Conservation (phyloP, 495 filamentous ascomycete genomes). For the Daldinia grandis region DNA sequence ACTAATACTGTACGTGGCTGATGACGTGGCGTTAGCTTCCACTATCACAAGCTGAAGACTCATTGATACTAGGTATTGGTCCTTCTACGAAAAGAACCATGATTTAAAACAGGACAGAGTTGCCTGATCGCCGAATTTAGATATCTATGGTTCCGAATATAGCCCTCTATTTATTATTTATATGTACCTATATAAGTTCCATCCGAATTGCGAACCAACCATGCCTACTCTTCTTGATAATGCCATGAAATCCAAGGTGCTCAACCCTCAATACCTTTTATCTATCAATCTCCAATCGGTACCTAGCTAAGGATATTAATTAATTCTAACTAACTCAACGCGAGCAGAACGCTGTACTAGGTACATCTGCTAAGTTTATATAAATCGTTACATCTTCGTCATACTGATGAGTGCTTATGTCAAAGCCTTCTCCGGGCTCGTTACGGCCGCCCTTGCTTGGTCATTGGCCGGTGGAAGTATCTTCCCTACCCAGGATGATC, state of each 20-base stretch:
- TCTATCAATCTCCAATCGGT: background rate
- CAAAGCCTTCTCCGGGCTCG: constrained; percentile 79
- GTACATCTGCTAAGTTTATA: constrained; percentile 26
- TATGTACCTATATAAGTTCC: constrained; percentile 7
- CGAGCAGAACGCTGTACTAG: constrained; percentile 43
- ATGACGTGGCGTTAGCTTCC: constrained; percentile 39
- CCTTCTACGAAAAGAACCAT: background rate
- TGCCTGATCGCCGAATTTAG: constrained; percentile 19
- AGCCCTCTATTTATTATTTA: background rate
- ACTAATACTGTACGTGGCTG: constrained; percentile 15
- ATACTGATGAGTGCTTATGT: constrained; percentile 45
- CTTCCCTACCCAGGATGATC: constrained; percentile 75
- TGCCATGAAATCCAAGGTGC: constrained; percentile 80
- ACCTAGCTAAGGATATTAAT: constrained; percentile 43
- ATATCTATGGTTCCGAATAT: constrained; percentile 24
- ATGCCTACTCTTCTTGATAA: constrained; percentile 82
- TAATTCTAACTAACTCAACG: constrained; percentile 4
- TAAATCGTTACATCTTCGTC: background rate
- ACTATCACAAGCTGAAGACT: background rate
- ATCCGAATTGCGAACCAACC: constrained; percentile 25
- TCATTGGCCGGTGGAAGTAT: constrained; percentile 84
- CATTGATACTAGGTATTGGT: background rate
- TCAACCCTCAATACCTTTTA: constrained; percentile 33
- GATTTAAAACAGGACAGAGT: constrained; percentile 36
- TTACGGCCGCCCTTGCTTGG: constrained; percentile 84